These are phyloP conservation scores for Digitaria exilis DNA, from an alignment of 202 grass and related monocot genomes.

Conservation along the genomic window DNA sequence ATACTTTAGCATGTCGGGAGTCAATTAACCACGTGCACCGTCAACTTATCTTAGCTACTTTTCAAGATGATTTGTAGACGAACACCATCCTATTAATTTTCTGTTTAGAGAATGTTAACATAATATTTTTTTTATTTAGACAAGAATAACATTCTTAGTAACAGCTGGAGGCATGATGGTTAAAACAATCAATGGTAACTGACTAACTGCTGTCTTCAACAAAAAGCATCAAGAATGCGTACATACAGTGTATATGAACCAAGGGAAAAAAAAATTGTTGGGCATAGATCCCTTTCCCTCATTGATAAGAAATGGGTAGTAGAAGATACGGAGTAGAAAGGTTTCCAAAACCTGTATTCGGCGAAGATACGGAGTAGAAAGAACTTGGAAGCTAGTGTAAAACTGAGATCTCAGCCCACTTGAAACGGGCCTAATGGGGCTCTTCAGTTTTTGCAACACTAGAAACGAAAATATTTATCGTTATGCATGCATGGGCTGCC, in stretches of 20 bases:
- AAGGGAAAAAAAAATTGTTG: not conserved
- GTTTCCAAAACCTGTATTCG: too few relatives aligned
- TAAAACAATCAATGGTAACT: not conserved
- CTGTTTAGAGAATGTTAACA: not conserved
- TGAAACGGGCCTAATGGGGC: not conserved
- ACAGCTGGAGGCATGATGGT: not conserved
- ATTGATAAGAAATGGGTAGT: not conserved
- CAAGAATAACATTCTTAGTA: too few relatives aligned
- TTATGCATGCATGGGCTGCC: too few relatives aligned
- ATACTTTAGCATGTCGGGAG: not conserved
- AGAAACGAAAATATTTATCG: too few relatives aligned
- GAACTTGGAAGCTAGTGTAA: too few relatives aligned
- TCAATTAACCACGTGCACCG: conserved; percentile 11
- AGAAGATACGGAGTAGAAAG: too few relatives aligned
- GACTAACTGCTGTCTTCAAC: not conserved
- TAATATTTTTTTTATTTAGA: too few relatives aligned
- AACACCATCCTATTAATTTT: not conserved
- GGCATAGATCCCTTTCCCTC: not conserved
- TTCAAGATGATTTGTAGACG: not conserved
- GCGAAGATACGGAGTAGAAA: not conserved
- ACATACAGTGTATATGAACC: not conserved
- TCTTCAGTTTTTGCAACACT: too few relatives aligned
- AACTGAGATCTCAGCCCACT: not conserved
- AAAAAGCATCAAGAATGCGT: not conserved
- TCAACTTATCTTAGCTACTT: not conserved